Conservation (phyloP, 108 stramenopile species). For the Cylindrotheca closterium region DNA sequence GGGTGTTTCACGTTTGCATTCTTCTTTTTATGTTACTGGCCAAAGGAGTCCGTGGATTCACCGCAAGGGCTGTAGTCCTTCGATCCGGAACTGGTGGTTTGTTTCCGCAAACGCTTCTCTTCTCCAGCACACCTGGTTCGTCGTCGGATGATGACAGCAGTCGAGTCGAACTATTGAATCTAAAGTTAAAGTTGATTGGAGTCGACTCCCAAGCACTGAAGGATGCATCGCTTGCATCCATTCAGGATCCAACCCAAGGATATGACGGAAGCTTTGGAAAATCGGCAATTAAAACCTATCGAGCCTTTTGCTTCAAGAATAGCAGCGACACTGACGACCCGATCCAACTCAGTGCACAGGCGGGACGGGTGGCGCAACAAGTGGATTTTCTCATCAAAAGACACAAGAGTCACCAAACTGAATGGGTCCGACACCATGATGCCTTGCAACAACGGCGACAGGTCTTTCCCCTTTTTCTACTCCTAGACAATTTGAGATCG, state of each 20-base stretch:
- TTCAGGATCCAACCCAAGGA: conserved; percentile 50
- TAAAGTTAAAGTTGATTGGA: conserved; percentile 6
- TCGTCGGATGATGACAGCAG: too few relatives aligned
- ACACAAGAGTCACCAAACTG: conserved; percentile 62
- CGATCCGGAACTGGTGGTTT: too few relatives aligned
- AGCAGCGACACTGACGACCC: not conserved
- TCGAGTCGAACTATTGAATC: conserved; percentile 6
- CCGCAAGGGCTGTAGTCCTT: too few relatives aligned
- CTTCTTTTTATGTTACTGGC: too few relatives aligned
- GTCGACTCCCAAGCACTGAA: conserved; percentile 2
- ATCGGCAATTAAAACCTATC: conserved; percentile 75
- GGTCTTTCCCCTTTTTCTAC: conserved; percentile 69
- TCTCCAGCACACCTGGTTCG: too few relatives aligned
- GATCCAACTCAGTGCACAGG: conserved; percentile 50
- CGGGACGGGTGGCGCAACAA: conserved; percentile 64
- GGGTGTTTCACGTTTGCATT: too few relatives aligned
- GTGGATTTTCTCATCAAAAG: conserved; percentile 79
- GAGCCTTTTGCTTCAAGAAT: conserved; percentile 66
- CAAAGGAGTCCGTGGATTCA: too few relatives aligned
- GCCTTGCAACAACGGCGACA: conserved; percentile 15
- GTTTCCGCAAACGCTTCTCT: too few relatives aligned
- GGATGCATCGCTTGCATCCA: conserved; percentile 53
- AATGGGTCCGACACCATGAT: conserved; percentile 79
- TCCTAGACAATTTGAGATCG: conserved; percentile 84
- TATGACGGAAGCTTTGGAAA: conserved; percentile 70